Evolutionary conservation across 768 basidiomycete genomes (phyloP).

Genomic region (Termitomyces sp.): DNA sequence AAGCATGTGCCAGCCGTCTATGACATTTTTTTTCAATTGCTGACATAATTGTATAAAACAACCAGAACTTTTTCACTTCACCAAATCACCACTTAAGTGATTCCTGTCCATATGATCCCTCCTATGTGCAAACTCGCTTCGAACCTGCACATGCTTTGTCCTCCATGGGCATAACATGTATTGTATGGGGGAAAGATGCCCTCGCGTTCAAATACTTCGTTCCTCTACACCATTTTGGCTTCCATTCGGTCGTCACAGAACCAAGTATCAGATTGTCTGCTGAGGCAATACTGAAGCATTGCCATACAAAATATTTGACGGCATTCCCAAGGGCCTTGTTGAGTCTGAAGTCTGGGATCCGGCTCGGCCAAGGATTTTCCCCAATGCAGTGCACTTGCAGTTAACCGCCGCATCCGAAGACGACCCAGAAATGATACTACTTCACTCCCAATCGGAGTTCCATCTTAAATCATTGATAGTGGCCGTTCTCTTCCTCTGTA

Average conservation of each 20-base stretch:
- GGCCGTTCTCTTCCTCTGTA: slow-evolving; percentile 14
- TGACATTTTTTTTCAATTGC: too few species aligned
- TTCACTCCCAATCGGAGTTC: slow-evolving; percentile 16
- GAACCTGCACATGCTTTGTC: background rate
- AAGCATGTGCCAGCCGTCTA: too few species aligned
- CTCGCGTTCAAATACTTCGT: slow-evolving; percentile 19
- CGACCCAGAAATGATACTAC: slow-evolving; percentile 10
- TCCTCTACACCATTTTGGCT: slow-evolving; percentile 16
- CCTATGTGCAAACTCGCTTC: background rate
- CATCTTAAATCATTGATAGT: slow-evolving; percentile 13
- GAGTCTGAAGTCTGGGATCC: background rate
- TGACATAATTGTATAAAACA: too few species aligned
- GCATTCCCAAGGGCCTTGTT: background rate
- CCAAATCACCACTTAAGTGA: background rate
- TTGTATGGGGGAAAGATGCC: slow-evolving; percentile 21
- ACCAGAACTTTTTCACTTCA: too few species aligned
- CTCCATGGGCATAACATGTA: background rate
- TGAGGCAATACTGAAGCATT: background rate
- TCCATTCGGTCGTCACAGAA: slow-evolving; percentile 15
- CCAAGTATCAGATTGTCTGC: slow-evolving; percentile 9
- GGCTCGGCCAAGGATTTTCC: background rate
- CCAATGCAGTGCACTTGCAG: background rate
- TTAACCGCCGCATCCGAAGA: background rate
- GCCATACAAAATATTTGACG: background rate
- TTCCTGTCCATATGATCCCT: background rate